Evolutionary conservation across 1,284 basidiomycete species (phyloP).

Genomic region (Stereum hirsutum): DNA sequence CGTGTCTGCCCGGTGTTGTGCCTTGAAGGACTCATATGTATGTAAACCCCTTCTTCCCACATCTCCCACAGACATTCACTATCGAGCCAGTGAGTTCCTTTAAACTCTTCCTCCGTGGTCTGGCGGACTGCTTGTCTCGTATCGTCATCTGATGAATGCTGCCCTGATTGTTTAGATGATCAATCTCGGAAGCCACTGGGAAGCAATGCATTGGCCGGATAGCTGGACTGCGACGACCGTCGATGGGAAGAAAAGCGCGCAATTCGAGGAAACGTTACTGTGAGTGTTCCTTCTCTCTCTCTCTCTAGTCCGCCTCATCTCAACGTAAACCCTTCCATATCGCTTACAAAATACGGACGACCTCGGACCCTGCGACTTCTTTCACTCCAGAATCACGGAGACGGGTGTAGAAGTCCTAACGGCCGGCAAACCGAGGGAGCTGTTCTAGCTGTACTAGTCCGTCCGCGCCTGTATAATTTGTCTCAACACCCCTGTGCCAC

Average conservation of each 20-base stretch:
- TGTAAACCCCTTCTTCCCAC: too few species aligned
- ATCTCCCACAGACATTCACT: slow-evolving; percentile 68
- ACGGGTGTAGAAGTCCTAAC: slow-evolving; percentile 88
- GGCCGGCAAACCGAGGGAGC: slow-evolving; percentile 36
- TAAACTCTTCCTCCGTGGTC: slow-evolving; percentile 22
- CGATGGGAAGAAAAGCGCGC: slow-evolving; percentile 86
- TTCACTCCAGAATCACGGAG: slow-evolving; percentile 84
- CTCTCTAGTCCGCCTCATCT: too few species aligned
- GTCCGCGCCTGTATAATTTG: too few species aligned
- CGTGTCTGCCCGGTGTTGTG: slow-evolving; percentile 3
- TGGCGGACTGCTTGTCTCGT: too few species aligned
- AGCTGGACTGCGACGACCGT: slow-evolving; percentile 92
- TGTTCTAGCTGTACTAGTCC: too few species aligned
- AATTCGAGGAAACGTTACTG: slow-evolving; percentile 93
- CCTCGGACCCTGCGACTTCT: too few species aligned
- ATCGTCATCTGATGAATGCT: slow-evolving; percentile 6
- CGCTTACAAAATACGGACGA: too few species aligned
- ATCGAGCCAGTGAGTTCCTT: slow-evolving; percentile 69
- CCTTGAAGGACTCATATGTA: slow-evolving; percentile 6
- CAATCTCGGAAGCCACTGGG: slow-evolving; percentile 73
- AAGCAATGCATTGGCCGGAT: slow-evolving; percentile 76
- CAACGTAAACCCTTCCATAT: too few species aligned
- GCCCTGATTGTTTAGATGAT: slow-evolving; percentile 66
- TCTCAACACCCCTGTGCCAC: too few species aligned
- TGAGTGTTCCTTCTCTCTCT: slow-evolving; percentile 29